Percentiles rank a stretch among this genome's conserved stretches.
Evolutionary conservation across 2,329 filamentous ascomycete species (phyloP).

Genomic region (Pseudogymnoascus sp.): DNA sequence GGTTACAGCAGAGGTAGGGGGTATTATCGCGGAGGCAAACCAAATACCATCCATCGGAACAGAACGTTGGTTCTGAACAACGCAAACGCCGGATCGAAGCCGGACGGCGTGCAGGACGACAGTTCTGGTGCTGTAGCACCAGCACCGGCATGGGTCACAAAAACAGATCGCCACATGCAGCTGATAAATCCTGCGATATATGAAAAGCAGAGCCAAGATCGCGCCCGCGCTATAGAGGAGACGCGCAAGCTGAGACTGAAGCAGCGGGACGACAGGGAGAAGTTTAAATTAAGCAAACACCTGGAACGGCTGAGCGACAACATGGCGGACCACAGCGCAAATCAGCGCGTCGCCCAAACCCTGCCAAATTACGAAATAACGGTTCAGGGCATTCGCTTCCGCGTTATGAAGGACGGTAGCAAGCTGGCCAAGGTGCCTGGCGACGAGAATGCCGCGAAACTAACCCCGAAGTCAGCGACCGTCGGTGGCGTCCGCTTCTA

Average conservation of each 20-base stretch:
- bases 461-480: slow-evolving; percentile 64
- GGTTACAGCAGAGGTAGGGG: slow-evolving; percentile 22
- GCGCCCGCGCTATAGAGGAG: slow-evolving; percentile 63
- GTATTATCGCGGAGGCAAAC: slow-evolving; percentile 31
- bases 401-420: slow-evolving; percentile 66
- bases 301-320: slow-evolving; percentile 31
- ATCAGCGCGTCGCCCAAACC: slow-evolving; percentile 25
- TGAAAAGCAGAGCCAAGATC: slow-evolving; percentile 61
- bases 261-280: slow-evolving; percentile 48
- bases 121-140: slow-evolving; percentile 25
- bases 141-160: slow-evolving; percentile 54
- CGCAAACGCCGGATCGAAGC: slow-evolving; percentile 21
- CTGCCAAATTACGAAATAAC: slow-evolving; percentile 50
- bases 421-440: slow-evolving; percentile 69
- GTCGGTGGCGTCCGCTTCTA: slow-evolving; percentile 75
- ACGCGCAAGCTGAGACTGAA: slow-evolving; percentile 50
- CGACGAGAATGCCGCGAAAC: slow-evolving; percentile 54
- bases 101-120: slow-evolving; percentile 30
- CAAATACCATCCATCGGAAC: slow-evolving; percentile 40
- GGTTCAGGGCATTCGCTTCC: slow-evolving; percentile 65
- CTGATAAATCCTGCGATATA: slow-evolving; percentile 74
- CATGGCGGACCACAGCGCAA: slow-evolving; percentile 15
- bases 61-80: slow-evolving; percentile 58
- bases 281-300: slow-evolving; percentile 44
- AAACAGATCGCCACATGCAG: slow-evolving; percentile 68